Conservation (phyloP, 2,329 filamentous ascomycete species). For the Chrysosporium keratinophilum region DNA sequence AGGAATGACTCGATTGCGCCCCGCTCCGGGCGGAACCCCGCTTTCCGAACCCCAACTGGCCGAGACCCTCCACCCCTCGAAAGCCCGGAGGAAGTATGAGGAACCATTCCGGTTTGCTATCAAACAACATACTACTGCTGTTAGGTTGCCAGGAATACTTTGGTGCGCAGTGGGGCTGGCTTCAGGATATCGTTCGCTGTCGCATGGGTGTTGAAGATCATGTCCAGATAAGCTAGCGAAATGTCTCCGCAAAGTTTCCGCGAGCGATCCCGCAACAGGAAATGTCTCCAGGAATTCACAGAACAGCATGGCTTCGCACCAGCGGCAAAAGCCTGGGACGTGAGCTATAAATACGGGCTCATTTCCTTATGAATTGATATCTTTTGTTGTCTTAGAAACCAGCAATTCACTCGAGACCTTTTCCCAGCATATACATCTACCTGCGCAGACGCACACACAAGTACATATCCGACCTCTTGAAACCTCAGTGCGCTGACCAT, state of each 20-base stretch:
- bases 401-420: not conserved
- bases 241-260: slow-evolving; percentile 11
- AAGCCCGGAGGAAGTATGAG: not conserved
- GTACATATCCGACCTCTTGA: not conserved
- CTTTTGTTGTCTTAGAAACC: not conserved
- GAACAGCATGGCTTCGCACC: not conserved
- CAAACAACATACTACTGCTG: not conserved
- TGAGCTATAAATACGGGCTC: not conserved
- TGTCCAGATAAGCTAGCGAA: not conserved
- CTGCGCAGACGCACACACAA: not conserved
- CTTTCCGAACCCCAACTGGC: not conserved
- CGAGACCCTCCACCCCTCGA: not conserved
- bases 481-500: not conserved
- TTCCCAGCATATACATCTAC: not conserved
- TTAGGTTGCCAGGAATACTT: not conserved
- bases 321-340: not conserved
- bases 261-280: not conserved
- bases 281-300: not conserved
- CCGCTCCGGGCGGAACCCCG: slow-evolving; percentile 1
- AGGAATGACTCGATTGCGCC: not conserved
- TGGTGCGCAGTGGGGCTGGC: not conserved
- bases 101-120: not conserved
- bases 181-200: not conserved
- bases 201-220: too few relatives aligned
- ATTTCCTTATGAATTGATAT: not conserved